Evolutionary conservation across 2,329 filamentous ascomycete species (phyloP).

Genomic region (Pseudocercospora fijiensis): DNA sequence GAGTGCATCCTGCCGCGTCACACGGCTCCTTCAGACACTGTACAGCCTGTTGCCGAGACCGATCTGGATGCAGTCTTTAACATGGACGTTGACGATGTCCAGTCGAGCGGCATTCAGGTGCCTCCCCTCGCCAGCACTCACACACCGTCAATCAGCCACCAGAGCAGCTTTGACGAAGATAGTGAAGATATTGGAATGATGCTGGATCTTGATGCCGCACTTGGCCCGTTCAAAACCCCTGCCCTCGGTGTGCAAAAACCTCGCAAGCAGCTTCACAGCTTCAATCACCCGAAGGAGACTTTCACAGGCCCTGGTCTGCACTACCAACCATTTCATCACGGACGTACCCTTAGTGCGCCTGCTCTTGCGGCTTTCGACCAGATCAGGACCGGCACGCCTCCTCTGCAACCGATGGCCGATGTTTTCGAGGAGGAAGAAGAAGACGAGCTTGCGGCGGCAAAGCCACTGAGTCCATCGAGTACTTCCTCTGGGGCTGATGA

Average conservation of each 20-base stretch:
- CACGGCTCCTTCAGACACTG: not conserved
- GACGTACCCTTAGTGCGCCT: constrained; percentile 76
- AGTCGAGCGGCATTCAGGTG: constrained; percentile 2
- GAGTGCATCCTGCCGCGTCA: constrained; percentile 9
- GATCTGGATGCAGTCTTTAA: constrained; percentile 37
- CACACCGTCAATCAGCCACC: constrained; percentile 12
- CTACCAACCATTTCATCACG: constrained; percentile 55
- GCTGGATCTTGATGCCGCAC: constrained; percentile 90
- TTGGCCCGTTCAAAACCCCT: constrained; percentile 88
- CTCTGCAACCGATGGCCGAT: constrained; percentile 71
- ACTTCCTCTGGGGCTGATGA: constrained; percentile 19
- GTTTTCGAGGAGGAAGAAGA: constrained; percentile 70
- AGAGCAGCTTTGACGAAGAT: constrained; percentile 15
- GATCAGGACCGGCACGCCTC: constrained; percentile 30
- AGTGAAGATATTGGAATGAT: constrained; percentile 68
- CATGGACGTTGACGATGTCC: constrained; percentile 18
- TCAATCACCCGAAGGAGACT: constrained; percentile 65
- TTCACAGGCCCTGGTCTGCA: constrained; percentile 69
- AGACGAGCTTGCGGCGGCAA: constrained; percentile 23
- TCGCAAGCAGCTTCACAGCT: constrained; percentile 71
- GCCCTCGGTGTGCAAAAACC: constrained; percentile 62
- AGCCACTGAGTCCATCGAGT: constrained; percentile 15
- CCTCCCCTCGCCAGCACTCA: constrained; percentile 13
- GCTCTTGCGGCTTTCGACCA: constrained; percentile 73
- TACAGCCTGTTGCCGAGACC: constrained; percentile 30